Conservation (phyloP, 495 filamentous ascomycete genomes). For the Hypoxylon fragiforme region DNA sequence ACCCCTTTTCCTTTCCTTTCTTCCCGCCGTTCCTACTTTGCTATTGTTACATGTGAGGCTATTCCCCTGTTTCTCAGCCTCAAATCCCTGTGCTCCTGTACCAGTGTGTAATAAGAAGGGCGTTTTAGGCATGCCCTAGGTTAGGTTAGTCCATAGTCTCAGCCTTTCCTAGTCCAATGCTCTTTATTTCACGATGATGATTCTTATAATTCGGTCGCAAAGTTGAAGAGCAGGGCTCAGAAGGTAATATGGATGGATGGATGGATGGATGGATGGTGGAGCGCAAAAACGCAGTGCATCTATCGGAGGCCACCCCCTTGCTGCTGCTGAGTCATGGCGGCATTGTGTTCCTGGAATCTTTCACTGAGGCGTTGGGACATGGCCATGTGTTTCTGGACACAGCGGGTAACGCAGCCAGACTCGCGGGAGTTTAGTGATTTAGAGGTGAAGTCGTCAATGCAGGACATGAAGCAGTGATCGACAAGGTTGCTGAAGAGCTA, state of each 20-base stretch:
- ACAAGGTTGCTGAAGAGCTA: constrained; percentile 99
- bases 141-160: no score
- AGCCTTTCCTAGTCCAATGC: no score
- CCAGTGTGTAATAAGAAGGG: background rate
- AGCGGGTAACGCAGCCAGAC: constrained; percentile 86
- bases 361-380: constrained; percentile 81
- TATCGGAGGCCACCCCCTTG: constrained; percentile 45
- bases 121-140: no score
- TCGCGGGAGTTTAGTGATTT: constrained; percentile 86
- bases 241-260: background rate
- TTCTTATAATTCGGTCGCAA: no score
- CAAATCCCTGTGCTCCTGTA: background rate
- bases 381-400: constrained; percentile 94
- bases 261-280: no score
- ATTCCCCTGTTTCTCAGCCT: constrained; percentile 1
- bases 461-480: constrained; percentile 93
- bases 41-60: constrained; percentile 23
- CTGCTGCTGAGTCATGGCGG: constrained; percentile 73
- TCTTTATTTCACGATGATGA: no score
- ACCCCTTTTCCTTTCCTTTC: background rate
- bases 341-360: constrained; percentile 93
- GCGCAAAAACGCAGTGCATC: no score
- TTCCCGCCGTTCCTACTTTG: background rate
- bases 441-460: constrained; percentile 97
- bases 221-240: no score